Evolutionary conservation across 768 basidiomycete genomes (phyloP).

Genomic region (Russula vinacea): DNA sequence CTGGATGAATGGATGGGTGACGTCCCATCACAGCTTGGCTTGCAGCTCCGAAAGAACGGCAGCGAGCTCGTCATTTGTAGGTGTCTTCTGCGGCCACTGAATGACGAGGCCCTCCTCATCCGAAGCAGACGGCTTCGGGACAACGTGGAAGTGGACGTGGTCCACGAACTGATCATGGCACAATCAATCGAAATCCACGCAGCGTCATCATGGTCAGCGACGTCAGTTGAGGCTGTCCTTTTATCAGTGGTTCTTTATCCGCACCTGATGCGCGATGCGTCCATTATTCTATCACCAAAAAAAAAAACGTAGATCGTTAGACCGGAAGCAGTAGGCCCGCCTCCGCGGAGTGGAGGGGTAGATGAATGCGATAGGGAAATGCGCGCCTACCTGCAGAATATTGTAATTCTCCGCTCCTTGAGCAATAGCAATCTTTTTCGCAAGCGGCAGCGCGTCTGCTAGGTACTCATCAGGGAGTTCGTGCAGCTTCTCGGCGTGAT

Average conservation of each 20-base stretch:
- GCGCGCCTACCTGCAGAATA: slow-evolving; percentile 57
- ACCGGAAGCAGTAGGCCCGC: background rate
- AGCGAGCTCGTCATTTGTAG: slow-evolving; percentile 63
- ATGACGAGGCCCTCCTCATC: slow-evolving; percentile 74
- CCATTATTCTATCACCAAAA: slow-evolving; percentile 75
- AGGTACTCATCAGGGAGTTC: slow-evolving; percentile 86
- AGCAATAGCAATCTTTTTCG: slow-evolving; percentile 84
- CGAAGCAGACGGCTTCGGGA: slow-evolving; percentile 73
- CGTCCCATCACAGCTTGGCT: slow-evolving; percentile 45
- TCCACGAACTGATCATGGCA: slow-evolving; percentile 54
- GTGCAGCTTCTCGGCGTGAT: slow-evolving; percentile 82
- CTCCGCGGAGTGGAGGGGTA: background rate
- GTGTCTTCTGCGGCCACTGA: slow-evolving; percentile 67
- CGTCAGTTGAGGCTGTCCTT: background rate
- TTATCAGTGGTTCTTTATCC: background rate
- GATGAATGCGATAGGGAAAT: background rate
- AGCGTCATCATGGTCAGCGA: background rate
- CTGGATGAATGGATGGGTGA: background rate
- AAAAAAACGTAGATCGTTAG: background rate
- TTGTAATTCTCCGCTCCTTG: slow-evolving; percentile 80
- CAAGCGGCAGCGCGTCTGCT: slow-evolving; percentile 68
- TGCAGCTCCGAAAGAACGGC: slow-evolving; percentile 57
- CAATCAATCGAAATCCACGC: background rate
- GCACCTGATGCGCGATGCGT: slow-evolving; percentile 47
- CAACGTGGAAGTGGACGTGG: slow-evolving; percentile 92